phyloP scores from a whole-genome alignment of 2,329 filamentous ascomycete genomes.

The Pseudopithomyces maydicus region DNA sequence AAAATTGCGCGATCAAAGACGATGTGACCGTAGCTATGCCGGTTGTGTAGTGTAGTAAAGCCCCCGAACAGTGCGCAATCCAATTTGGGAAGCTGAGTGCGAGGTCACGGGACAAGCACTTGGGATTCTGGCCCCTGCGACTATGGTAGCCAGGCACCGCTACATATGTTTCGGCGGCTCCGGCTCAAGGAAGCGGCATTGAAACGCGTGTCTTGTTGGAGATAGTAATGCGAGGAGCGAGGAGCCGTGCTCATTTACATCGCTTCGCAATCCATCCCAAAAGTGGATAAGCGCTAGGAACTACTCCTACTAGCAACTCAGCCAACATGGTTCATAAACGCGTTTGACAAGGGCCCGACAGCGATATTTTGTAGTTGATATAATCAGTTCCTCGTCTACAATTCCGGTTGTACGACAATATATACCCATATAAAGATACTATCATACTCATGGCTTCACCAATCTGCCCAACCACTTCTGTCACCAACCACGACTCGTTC shows the following conservation, averaged over 20 bases:
- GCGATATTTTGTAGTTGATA: neutral
- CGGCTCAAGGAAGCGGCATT: too few relatives aligned
- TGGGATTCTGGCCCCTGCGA: neutral
- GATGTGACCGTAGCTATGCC: too few relatives aligned
- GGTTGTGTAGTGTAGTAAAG: too few relatives aligned
- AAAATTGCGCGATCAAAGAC: too few relatives aligned
- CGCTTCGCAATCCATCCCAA: slow-evolving; percentile 4
- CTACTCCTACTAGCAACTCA: neutral
- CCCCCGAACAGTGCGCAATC: too few relatives aligned
- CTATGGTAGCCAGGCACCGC: too few relatives aligned
- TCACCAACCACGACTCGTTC: neutral
- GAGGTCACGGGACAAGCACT: neutral
- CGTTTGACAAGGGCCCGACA: neutral
- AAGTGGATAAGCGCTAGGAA: neutral
- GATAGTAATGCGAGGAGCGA: slow-evolving; percentile 6
- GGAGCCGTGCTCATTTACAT: neutral
- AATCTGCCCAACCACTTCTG: neutral
- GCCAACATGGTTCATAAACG: neutral
- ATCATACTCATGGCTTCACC: neutral
- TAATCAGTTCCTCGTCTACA: neutral
- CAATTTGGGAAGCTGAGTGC: neutral
- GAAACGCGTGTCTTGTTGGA: neutral
- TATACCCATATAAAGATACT: neutral
- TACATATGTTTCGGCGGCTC: too few relatives aligned
- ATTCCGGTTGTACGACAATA: neutral